phyloP scores from a whole-genome alignment of 2,329 filamentous ascomycete genomes.

The Fusarium phyllophilum region DNA sequence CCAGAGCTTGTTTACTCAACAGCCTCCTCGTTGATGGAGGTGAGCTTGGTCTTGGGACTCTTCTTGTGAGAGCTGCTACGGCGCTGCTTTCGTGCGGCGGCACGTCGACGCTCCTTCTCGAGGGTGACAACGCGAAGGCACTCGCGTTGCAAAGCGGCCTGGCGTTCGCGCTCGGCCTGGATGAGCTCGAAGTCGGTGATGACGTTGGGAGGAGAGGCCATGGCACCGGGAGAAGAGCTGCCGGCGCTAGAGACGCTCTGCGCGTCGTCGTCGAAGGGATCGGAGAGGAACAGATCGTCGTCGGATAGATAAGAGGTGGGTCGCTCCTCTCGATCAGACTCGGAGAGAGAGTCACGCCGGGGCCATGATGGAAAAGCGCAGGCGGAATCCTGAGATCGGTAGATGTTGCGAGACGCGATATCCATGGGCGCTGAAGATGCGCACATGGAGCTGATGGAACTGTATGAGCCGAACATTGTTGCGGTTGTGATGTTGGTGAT shows the following conservation, averaged over 20 bases:
- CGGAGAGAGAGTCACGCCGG: conserved; percentile 62
- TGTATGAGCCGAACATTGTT: conserved; percentile 62
- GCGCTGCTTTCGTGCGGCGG: conserved; percentile 51
- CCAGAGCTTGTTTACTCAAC: conserved; percentile 53
- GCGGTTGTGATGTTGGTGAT: conserved; percentile 34
- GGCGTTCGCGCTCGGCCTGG: conserved; percentile 61
- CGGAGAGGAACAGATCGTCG: conserved; percentile 68
- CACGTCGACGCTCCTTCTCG: conserved; percentile 66
- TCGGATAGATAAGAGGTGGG: conserved; percentile 69
- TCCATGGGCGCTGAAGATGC: conserved; percentile 57
- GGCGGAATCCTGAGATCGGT: conserved; percentile 54
- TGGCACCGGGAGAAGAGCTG: conserved; percentile 50
- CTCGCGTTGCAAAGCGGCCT: conserved; percentile 61
- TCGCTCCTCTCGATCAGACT: conserved; percentile 54
- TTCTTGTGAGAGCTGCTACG: conserved; percentile 56
- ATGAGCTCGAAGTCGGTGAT: conserved; percentile 60
- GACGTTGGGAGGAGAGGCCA: conserved; percentile 50
- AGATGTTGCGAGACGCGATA: conserved; percentile 54
- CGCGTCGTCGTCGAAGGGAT: conserved; percentile 61
- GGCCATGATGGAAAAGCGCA: conserved; percentile 71
- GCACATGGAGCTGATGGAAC: conserved; percentile 62
- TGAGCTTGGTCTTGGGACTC: conserved; percentile 61
- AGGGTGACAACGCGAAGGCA: conserved; percentile 59
- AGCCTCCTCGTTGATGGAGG: conserved; percentile 56
- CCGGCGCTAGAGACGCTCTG: conserved; percentile 60